These are phyloP conservation scores for Lentinula lateritia DNA, from an alignment of 768 basidiomycete genomes.

Conservation along the genomic window DNA sequence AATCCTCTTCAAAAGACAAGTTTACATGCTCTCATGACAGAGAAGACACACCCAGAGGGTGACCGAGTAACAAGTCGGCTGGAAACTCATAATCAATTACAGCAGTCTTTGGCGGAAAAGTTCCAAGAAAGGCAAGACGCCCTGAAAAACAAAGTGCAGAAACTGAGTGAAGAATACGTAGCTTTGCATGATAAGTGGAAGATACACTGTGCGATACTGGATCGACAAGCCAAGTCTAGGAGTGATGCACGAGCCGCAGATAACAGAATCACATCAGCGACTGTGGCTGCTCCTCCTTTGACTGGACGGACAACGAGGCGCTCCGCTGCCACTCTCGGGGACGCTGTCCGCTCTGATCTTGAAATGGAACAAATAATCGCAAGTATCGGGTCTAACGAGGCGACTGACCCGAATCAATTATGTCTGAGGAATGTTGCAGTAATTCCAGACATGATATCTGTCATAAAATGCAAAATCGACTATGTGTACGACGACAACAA, in stretches of 20 bases:
- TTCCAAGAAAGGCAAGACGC: constrained; percentile 48
- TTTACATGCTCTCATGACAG: constrained; percentile 41
- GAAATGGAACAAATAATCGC: constrained; percentile 98
- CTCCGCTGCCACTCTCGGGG: constrained; percentile 66
- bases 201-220: constrained; percentile 63
- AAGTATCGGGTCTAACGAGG: constrained; percentile 87
- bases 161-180: constrained; percentile 62
- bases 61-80: constrained; percentile 19
- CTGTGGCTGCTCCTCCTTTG: not conserved
- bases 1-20: constrained; percentile 24
- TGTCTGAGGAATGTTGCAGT: constrained; percentile 78
- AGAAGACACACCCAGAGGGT: constrained; percentile 28
- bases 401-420: constrained; percentile 89
- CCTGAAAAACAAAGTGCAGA: constrained; percentile 48
- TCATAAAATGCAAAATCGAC: constrained; percentile 53
- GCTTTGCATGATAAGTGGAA: constrained; percentile 68
- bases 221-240: constrained; percentile 42
- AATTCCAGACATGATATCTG: constrained; percentile 88
- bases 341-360: constrained; percentile 89
- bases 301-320: constrained; percentile 66
- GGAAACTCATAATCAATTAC: constrained; percentile 29
- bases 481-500: constrained; percentile 82
- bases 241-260: constrained; percentile 28
- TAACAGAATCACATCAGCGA: constrained; percentile 29
- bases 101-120: constrained; percentile 46